Percentiles rank a stretch among this genome's conserved stretches.
Conservation (phyloP, 345 rosid genomes). For the Carallia brachiata region DNA sequence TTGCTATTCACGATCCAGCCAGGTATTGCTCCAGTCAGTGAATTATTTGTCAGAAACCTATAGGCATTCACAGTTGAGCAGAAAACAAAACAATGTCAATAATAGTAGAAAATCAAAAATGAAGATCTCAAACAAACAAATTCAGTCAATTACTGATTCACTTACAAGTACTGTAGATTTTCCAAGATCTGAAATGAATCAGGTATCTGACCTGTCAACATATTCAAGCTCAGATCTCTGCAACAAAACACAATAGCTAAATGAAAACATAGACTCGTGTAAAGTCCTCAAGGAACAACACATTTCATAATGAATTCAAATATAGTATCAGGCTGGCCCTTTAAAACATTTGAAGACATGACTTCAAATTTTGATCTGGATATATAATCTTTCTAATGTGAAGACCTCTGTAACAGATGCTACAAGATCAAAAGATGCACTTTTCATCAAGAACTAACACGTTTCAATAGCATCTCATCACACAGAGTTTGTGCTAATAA, state of each 20-base stretch:
- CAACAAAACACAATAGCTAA: conserved; percentile 3
- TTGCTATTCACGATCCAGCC: conserved; percentile 37
- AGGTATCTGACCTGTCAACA: conserved; percentile 56
- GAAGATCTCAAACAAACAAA: no score
- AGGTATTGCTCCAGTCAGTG: conserved; percentile 64
- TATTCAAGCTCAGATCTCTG: conserved; percentile 86
- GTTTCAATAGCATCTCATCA: no score
- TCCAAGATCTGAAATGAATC: conserved; percentile 17
- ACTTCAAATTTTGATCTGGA: no score
- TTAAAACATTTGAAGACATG: no score
- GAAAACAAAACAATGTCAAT: background rate
- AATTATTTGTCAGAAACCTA: conserved; percentile 78
- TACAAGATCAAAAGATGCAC: no score
- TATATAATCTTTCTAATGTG: no score
- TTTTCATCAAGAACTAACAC: no score
- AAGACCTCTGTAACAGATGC: no score
- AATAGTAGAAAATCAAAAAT: background rate
- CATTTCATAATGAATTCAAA: background rate
- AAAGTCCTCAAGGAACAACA: background rate
- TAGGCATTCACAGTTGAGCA: conserved; percentile 1
- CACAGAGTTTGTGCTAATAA: background rate
- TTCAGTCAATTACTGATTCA: background rate
- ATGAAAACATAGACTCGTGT: background rate
- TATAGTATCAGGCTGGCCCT: no score
- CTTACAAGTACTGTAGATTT: conserved; percentile 42